Conservation (phyloP, 169 alveolate species). For the Sarcocystis neurona region DNA sequence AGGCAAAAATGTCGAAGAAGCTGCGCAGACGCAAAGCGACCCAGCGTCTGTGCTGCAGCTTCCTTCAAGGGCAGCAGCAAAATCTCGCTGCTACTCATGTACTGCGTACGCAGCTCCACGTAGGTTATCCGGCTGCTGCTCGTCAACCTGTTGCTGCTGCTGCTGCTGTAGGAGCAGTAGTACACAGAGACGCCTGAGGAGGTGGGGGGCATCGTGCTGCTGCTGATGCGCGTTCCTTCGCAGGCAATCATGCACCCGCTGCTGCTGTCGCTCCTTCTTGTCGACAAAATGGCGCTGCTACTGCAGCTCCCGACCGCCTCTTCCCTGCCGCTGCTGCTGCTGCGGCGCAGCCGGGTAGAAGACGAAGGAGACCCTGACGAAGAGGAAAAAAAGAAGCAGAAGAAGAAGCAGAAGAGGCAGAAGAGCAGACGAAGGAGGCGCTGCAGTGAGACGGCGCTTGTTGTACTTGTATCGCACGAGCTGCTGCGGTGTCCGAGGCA, state of each 20-base stretch:
- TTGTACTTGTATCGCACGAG: too few species aligned
- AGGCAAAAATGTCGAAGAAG: neutral
- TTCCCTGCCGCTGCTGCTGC: too few species aligned
- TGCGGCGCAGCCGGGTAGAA: too few species aligned
- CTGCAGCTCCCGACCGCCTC: too few species aligned
- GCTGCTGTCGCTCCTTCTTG: neutral
- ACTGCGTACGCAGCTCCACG: neutral
- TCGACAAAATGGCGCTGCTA: neutral
- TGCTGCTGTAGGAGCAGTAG: neutral
- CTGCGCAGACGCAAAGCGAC: neutral
- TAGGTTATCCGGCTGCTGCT: neutral
- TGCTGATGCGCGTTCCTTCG: neutral
- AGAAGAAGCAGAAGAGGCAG: too few species aligned
- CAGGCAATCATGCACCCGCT: neutral
- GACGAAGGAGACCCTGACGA: too few species aligned
- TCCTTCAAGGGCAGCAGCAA: neutral
- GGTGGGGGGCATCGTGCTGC: neutral
- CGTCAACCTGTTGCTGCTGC: too few species aligned
- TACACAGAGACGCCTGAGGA: neutral
- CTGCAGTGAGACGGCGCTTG: too few species aligned
- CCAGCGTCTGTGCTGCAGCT: neutral
- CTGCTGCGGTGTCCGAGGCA: too few species aligned
- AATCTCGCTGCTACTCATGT: neutral
- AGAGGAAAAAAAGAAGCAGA: too few species aligned
- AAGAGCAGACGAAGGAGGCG: too few species aligned